These are phyloP conservation scores for Rhododendron griersonianum DNA, from an alignment of 148 eudicot genomes.

Conservation along the genomic window DNA sequence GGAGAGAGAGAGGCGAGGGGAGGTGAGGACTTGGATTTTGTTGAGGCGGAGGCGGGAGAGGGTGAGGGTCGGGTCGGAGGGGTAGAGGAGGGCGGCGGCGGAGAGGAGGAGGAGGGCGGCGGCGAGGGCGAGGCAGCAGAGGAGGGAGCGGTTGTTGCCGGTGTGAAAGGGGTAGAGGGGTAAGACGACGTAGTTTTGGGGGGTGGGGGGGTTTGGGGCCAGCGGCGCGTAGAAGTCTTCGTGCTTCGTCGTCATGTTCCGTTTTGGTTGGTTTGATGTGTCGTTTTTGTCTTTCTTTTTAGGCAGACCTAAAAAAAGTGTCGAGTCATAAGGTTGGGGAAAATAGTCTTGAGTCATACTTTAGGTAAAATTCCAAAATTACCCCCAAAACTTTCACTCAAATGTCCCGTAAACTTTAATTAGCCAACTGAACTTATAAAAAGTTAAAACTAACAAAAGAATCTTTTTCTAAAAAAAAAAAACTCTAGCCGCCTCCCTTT, in stretches of 20 bases:
- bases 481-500: no score
- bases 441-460: no score
- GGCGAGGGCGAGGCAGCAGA: conserved; percentile 7
- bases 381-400: no score
- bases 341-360: no score
- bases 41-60: conserved; percentile 38
- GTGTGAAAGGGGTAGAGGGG: conserved; percentile 13
- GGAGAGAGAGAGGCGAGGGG: conserved; percentile 34
- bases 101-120: conserved; percentile 10
- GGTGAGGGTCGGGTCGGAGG: conserved; percentile 41
- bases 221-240: conserved; percentile 15
- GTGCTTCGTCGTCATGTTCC: not conserved
- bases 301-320: no score
- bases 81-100: conserved; percentile 34
- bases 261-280: not conserved
- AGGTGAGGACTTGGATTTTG: conserved; percentile 28
- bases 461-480: no score
- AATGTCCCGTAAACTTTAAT: no score
- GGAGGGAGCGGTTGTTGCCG: conserved; percentile 7
- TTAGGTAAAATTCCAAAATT: no score
- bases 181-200: conserved; percentile 24
- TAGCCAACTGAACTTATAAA: no score
- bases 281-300: no score
- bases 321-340: no score
- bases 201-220: conserved; percentile 11